These are phyloP conservation scores for Suaeda aralocaspica DNA, from an alignment of 148 eudicot species.

Conservation along the genomic window DNA sequence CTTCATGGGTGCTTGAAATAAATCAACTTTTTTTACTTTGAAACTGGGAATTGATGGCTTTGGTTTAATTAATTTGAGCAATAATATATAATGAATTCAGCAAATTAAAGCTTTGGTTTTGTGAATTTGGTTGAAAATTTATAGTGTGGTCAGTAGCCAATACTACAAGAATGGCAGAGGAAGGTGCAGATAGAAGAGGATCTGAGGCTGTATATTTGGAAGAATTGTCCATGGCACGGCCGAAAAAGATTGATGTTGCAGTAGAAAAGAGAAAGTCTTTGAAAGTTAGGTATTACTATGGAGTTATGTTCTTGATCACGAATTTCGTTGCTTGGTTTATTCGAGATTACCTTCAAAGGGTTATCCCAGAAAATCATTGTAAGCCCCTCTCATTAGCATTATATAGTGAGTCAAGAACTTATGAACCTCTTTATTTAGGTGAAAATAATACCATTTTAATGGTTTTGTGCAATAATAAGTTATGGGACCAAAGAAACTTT, in stretches of 20 bases:
- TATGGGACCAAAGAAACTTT: too few relatives aligned
- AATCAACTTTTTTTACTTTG: too few relatives aligned
- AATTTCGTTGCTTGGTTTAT: constrained; percentile 76
- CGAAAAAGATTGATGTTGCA: constrained; percentile 33
- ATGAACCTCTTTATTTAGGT: background rate
- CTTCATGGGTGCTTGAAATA: background rate
- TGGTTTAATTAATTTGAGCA: background rate
- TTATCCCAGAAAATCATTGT: constrained; percentile 58
- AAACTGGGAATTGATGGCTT: background rate
- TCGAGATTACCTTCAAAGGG: constrained; percentile 74
- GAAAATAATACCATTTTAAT: background rate
- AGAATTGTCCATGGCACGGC: constrained; percentile 28
- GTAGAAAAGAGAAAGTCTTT: constrained; percentile 45
- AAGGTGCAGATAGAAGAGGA: constrained; percentile 4
- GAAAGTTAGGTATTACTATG: constrained; percentile 73
- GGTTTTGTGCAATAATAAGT: too few relatives aligned
- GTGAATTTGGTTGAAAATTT: background rate
- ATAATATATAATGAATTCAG: background rate
- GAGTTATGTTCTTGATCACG: constrained; percentile 60
- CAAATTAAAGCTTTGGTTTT: background rate
- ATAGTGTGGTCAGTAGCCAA: background rate
- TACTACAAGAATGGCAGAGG: constrained; percentile 5
- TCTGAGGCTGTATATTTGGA: constrained; percentile 32
- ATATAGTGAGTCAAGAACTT: background rate
- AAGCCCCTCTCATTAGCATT: constrained; percentile 25